phyloP scores from a whole-genome alignment of 345 rosid species.

The Eucalyptus lansdowneana region DNA sequence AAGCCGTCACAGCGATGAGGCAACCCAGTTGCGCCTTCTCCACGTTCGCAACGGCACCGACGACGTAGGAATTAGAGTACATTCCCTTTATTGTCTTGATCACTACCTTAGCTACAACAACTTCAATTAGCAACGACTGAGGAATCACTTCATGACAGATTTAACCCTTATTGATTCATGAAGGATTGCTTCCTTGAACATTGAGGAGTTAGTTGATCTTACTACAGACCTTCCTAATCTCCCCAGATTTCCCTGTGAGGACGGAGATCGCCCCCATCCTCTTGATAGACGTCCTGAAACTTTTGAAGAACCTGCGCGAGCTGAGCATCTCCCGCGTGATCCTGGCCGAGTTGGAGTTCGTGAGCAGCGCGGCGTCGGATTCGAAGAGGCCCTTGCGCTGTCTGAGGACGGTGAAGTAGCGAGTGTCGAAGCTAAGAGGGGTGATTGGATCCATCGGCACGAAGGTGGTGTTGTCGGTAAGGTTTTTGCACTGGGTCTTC shows the following conservation, averaged over 20 bases:
- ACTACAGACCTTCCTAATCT: constrained; percentile 17
- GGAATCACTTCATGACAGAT: not conserved
- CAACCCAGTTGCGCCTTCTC: not conserved
- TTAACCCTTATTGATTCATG: not conserved
- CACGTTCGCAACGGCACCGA: not conserved
- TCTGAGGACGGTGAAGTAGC: constrained; percentile 5
- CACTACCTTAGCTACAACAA: not conserved
- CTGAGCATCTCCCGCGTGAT: not conserved
- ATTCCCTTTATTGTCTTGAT: not conserved
- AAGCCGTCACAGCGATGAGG: not conserved
- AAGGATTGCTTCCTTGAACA: not conserved
- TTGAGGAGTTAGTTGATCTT: not conserved
- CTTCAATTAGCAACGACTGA: not conserved
- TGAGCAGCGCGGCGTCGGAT: constrained; percentile 20
- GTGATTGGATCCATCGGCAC: constrained; percentile 5
- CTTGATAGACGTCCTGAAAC: constrained; percentile 16
- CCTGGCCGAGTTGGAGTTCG: not conserved
- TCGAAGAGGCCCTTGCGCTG: constrained; percentile 8
- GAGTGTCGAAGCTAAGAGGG: constrained; percentile 1
- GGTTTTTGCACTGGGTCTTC: constrained; percentile 3
- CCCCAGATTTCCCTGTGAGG: constrained; percentile 16
- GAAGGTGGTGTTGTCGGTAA: constrained; percentile 1
- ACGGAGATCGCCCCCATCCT: constrained; percentile 13
- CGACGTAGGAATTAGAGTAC: not conserved
- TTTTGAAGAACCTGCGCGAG: not conserved